Evolutionary conservation across 2,329 filamentous ascomycete species (phyloP).

Genomic region (Colletotrichum spaethianum): DNA sequence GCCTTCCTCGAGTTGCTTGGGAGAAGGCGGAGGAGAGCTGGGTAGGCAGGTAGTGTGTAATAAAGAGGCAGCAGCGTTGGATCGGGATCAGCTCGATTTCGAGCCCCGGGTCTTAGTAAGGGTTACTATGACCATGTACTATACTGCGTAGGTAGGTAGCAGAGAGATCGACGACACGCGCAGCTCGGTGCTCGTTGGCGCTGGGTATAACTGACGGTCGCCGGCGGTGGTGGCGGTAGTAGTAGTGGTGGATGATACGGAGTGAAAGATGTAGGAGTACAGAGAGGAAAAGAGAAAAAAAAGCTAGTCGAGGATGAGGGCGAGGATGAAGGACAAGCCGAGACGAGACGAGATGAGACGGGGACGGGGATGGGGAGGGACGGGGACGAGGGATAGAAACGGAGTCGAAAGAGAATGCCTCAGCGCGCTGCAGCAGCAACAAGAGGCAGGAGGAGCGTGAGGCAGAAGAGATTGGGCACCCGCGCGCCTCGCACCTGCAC

Average conservation of each 20-base stretch:
- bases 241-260: background rate
- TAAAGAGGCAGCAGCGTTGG: constrained; percentile 27
- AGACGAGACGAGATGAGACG: background rate
- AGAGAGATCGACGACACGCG: background rate
- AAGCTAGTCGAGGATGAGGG: background rate
- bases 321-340: background rate
- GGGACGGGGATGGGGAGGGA: background rate
- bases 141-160: background rate
- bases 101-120: background rate
- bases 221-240: background rate
- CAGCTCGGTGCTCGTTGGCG: background rate
- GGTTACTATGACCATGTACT: background rate
- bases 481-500: background rate
- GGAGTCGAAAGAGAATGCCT: background rate
- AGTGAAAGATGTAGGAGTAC: too few relatives aligned
- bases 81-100: background rate
- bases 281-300: background rate
- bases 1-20: constrained; percentile 4
- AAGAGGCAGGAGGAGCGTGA: background rate
- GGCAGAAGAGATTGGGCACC: background rate
- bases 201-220: background rate
- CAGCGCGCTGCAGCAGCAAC: background rate
- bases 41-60: background rate
- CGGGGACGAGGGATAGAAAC: background rate
- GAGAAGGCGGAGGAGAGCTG: constrained; percentile 7